Evolutionary conservation across 805 yeast genomes (phyloP).

Genomic region (Lachancea cidri): DNA sequence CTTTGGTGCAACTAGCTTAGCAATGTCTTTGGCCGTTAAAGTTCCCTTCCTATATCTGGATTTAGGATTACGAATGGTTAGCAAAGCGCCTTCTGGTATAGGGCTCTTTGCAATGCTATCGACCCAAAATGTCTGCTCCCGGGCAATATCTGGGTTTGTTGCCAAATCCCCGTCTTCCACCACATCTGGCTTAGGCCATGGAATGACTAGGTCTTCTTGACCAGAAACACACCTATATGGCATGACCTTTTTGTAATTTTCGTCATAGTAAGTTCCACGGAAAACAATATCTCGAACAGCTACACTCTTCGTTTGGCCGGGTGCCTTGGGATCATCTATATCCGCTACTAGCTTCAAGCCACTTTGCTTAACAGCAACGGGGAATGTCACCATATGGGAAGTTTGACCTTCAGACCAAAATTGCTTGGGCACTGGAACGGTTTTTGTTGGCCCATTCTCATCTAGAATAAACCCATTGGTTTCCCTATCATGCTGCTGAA

Average conservation of each 20-base stretch:
- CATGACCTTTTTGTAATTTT: constrained; percentile 62
- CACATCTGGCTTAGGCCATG: constrained; percentile 76
- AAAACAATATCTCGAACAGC: constrained; percentile 73
- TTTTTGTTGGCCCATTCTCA: constrained; percentile 61
- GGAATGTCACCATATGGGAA: constrained; percentile 66
- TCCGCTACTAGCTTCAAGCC: constrained; percentile 76
- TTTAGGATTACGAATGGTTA: constrained; percentile 70
- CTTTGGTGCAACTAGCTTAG: constrained; percentile 58
- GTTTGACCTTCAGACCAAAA: constrained; percentile 70
- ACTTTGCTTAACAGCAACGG: constrained; percentile 52
- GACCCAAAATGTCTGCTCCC: constrained; percentile 70
- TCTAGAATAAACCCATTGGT: constrained; percentile 60
- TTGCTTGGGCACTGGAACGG: constrained; percentile 62
- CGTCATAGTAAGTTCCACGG: constrained; percentile 68
- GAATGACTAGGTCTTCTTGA: constrained; percentile 64
- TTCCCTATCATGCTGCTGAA: constrained; percentile 53
- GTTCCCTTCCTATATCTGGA: constrained; percentile 62
- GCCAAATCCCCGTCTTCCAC: constrained; percentile 52
- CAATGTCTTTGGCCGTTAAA: constrained; percentile 57
- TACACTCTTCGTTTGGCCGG: constrained; percentile 58
- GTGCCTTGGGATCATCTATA: constrained; percentile 52
- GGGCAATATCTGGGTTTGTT: constrained; percentile 51
- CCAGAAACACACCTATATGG: constrained; percentile 75
- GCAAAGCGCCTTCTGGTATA: constrained; percentile 60
- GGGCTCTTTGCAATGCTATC: constrained; percentile 62